Evolutionary conservation across 768 basidiomycete genomes (phyloP).

Genomic region (Pleurotus cornucopiae): DNA sequence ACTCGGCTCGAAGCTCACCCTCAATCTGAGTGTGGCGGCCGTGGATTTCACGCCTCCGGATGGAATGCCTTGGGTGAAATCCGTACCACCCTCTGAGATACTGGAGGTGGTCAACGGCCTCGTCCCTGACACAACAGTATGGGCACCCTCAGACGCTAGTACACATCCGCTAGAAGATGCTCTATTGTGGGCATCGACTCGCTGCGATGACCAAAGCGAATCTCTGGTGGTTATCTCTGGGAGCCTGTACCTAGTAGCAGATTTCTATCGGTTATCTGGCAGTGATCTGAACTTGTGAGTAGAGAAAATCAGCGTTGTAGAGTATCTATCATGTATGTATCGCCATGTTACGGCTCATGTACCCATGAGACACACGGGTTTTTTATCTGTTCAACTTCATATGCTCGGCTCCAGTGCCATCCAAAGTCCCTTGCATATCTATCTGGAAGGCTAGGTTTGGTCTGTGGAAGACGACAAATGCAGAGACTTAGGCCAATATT

Average conservation of each 20-base stretch:
- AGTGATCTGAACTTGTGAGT: background rate
- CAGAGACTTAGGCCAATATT: no score
- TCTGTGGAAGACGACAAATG: no score
- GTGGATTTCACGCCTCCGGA: conserved; percentile 71
- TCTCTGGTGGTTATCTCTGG: conserved; percentile 77
- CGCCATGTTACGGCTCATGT: no score
- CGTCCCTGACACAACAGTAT: conserved; percentile 42
- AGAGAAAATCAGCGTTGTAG: background rate
- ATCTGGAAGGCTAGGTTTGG: no score
- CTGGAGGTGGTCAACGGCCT: conserved; percentile 38
- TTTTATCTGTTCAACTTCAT: no score
- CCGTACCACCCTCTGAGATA: conserved; percentile 52
- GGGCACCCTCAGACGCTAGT: conserved; percentile 32
- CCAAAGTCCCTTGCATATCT: no score
- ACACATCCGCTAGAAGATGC: conserved; percentile 18
- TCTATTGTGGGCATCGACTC: conserved; percentile 46
- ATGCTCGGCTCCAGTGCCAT: no score
- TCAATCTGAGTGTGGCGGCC: conserved; percentile 47
- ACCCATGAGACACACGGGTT: no score
- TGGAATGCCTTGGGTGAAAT: conserved; percentile 92
- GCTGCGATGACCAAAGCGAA: conserved; percentile 20
- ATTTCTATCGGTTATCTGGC: conserved; percentile 68
- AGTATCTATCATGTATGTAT: background rate
- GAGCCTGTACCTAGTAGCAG: conserved; percentile 92
- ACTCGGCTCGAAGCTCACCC: conserved; percentile 17